Evolutionary conservation across 768 basidiomycete genomes (phyloP).

Genomic region (Boletus coccyginus): DNA sequence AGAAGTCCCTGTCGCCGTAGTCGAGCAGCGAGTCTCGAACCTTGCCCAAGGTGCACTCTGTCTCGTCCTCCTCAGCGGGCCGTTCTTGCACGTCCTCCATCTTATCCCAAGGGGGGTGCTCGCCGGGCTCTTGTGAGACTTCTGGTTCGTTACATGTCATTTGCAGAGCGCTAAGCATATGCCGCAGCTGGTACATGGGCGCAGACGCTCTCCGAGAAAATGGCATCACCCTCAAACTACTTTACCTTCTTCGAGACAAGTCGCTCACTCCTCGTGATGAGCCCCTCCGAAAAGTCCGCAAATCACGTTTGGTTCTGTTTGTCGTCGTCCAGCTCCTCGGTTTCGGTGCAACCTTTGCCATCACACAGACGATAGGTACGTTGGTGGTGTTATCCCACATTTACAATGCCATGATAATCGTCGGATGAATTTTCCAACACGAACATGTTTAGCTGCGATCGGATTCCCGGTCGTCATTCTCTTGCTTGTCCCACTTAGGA

Average conservation of each 20-base stretch:
- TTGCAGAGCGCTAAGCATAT: background rate
- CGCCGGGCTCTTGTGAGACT: slow-evolving; percentile 76
- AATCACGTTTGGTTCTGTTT: slow-evolving; percentile 70
- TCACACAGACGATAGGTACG: slow-evolving; percentile 86
- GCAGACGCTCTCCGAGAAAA: slow-evolving; percentile 75
- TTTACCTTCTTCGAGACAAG: slow-evolving; percentile 76
- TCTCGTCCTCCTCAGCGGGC: slow-evolving; percentile 76
- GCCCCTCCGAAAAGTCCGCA: slow-evolving; percentile 74
- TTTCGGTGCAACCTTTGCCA: slow-evolving; percentile 86
- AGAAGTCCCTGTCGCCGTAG: slow-evolving; percentile 69
- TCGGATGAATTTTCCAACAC: background rate
- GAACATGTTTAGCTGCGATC: slow-evolving; percentile 61
- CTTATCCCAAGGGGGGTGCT: slow-evolving; percentile 82
- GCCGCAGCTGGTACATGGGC: slow-evolving; percentile 85
- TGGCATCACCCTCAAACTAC: slow-evolving; percentile 77
- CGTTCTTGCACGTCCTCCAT: slow-evolving; percentile 75
- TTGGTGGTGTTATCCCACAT: background rate
- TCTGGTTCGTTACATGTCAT: background rate
- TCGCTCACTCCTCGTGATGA: slow-evolving; percentile 58
- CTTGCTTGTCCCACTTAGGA: slow-evolving; percentile 74
- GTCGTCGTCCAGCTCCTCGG: slow-evolving; percentile 72
- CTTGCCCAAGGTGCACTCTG: slow-evolving; percentile 79
- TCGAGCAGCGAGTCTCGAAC: slow-evolving; percentile 93
- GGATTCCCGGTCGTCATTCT: slow-evolving; percentile 90
- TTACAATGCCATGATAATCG: too few relatives aligned